Evolutionary conservation across 2,329 filamentous ascomycete genomes (phyloP).

Genomic region (Verticillium zaregamsianum): DNA sequence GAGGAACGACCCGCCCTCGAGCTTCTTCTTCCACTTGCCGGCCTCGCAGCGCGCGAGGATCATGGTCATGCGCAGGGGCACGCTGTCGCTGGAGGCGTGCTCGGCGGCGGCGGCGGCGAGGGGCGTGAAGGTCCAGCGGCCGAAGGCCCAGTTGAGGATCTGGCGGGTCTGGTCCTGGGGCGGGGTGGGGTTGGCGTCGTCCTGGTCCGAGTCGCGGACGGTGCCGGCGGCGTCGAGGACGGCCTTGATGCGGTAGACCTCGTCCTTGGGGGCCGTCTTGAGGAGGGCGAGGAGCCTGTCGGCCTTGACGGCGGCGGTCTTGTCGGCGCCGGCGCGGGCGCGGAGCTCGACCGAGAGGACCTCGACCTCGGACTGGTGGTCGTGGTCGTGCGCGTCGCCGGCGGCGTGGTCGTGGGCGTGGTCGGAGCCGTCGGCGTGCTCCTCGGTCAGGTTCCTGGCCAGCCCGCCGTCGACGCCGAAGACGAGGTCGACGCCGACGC

Average conservation of each 20-base stretch:
- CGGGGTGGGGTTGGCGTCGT: conserved; percentile 27
- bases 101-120: conserved; percentile 36
- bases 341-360: conserved; percentile 77
- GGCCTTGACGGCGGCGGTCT: conserved; percentile 42
- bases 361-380: conserved; percentile 84
- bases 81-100: conserved; percentile 51
- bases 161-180: conserved; percentile 48
- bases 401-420: conserved; percentile 30
- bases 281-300: conserved; percentile 66
- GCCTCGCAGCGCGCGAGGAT: conserved; percentile 71
- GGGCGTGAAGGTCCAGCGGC: conserved; percentile 85
- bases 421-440: conserved; percentile 18
- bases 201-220: conserved; percentile 48
- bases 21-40: conserved; percentile 70
- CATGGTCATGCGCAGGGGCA: conserved; percentile 66
- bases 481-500: conserved; percentile 72
- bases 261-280: conserved; percentile 76
- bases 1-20: conserved; percentile 54
- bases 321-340: conserved; percentile 18
- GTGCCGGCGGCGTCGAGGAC: conserved; percentile 44
- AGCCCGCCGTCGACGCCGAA: conserved; percentile 86
- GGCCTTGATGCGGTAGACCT: conserved; percentile 92
- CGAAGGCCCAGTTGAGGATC: conserved; percentile 98
- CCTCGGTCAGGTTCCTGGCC: conserved; percentile 49
- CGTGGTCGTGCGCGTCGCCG: conserved; percentile 39